Conservation (phyloP, 768 basidiomycete genomes). For the Lyophyllum decastes region DNA sequence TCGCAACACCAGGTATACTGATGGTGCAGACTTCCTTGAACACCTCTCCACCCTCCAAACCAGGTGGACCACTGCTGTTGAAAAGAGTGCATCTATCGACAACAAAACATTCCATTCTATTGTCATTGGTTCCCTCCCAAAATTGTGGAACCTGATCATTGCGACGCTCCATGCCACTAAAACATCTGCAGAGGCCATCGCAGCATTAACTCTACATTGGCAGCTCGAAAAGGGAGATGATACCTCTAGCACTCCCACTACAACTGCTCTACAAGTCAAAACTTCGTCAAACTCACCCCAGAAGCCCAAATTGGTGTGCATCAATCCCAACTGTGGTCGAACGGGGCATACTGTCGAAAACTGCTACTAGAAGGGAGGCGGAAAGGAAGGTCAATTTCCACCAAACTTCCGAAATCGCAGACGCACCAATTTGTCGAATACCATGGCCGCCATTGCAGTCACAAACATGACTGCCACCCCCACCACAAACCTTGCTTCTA, state of each 20-base stretch:
- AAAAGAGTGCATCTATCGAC: no score
- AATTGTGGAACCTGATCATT: background rate
- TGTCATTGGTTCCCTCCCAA: background rate
- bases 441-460: no score
- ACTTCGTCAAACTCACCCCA: background rate
- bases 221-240: background rate
- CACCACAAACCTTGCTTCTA: background rate
- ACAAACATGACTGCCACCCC: background rate
- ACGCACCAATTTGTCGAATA: no score
- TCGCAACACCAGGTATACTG: no score
- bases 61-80: no score
- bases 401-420: background rate
- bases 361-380: constrained; percentile 12
- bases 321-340: constrained; percentile 6
- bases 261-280: background rate
- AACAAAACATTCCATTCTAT: no score
- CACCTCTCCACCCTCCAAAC: no score
- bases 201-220: background rate
- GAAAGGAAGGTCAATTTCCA: constrained; percentile 12
- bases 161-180: no score
- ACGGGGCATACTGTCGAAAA: constrained; percentile 5
- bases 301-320: background rate
- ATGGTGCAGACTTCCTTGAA: no score
- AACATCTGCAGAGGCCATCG: background rate
- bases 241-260: background rate